Conservation (phyloP, 1,284 basidiomycete genomes). For the Filobasidium uniguttulatum region DNA sequence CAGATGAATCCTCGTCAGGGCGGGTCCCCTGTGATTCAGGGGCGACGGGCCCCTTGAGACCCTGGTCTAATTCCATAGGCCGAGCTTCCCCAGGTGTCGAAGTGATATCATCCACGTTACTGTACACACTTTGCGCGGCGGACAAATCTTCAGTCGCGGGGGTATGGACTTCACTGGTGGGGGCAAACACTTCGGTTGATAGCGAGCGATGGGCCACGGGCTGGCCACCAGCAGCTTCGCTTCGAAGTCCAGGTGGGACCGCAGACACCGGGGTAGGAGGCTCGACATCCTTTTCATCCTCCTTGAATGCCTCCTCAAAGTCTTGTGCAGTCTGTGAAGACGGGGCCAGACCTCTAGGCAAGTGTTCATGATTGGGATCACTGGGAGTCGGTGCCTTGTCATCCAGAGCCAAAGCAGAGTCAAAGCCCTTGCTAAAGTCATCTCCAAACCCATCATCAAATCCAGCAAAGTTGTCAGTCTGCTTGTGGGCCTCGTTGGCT, state of each 20-base stretch:
- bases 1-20: conserved; percentile 21
- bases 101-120: background rate
- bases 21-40: background rate
- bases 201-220: conserved; percentile 16
- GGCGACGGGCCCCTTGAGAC: too few relatives aligned
- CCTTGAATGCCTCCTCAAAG: conserved; percentile 46
- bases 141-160: conserved; percentile 16
- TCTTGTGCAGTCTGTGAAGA: conserved; percentile 41
- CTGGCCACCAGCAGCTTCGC: background rate
- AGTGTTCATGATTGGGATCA: conserved; percentile 4
- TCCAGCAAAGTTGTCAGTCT: conserved; percentile 8
- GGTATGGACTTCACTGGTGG: conserved; percentile 20
- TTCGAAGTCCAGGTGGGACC: conserved; percentile 7
- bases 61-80: background rate
- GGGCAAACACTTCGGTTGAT: conserved; percentile 27
- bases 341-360: conserved; percentile 13
- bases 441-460: conserved; percentile 28
- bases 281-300: conserved; percentile 26
- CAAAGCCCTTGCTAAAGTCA: conserved; percentile 19
- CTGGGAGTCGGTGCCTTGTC: conserved; percentile 4
- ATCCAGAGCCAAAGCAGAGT: background rate
- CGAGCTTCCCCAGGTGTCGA: conserved; percentile 9
- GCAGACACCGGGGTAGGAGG: conserved; percentile 19
- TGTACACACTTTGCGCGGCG: conserved; percentile 1
- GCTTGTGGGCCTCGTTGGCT: conserved; percentile 1